Conservation (phyloP, 805 yeast species). For the Blastobotrys attinorum region DNA sequence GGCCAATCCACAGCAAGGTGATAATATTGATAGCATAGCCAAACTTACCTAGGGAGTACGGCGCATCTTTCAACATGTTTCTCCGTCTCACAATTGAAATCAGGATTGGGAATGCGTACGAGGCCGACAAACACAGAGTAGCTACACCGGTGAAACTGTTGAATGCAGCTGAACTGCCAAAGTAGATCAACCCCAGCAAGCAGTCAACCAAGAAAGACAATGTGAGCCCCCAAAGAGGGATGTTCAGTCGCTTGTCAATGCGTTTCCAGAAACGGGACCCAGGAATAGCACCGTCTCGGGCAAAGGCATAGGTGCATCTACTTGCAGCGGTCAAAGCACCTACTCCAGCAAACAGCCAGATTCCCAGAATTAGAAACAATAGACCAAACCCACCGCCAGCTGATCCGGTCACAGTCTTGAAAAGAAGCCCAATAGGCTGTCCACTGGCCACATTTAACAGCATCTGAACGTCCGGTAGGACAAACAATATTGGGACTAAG, state of each 20-base stretch:
- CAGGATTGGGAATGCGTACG: slow-evolving; percentile 56
- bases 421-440: slow-evolving; percentile 32
- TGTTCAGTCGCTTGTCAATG: slow-evolving; percentile 46
- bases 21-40: slow-evolving; percentile 39
- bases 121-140: slow-evolving; percentile 52
- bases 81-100: slow-evolving; percentile 43
- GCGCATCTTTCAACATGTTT: slow-evolving; percentile 52
- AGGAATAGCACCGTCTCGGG: slow-evolving; percentile 72
- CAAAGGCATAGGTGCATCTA: slow-evolving; percentile 60
- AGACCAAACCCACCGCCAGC: slow-evolving; percentile 17
- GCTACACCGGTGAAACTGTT: slow-evolving; percentile 60
- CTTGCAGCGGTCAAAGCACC: slow-evolving; percentile 32
- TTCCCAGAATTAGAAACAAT: slow-evolving; percentile 13
- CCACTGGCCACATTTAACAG: slow-evolving; percentile 39
- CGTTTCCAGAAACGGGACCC: slow-evolving; percentile 38
- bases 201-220: slow-evolving; percentile 40
- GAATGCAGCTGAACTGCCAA: slow-evolving; percentile 54
- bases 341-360: slow-evolving; percentile 19
- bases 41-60: slow-evolving; percentile 51
- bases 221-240: slow-evolving; percentile 57
- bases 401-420: too few species aligned
- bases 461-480: slow-evolving; percentile 36
- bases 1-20: slow-evolving; percentile 45
- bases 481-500: slow-evolving; percentile 45
- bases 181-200: slow-evolving; percentile 50